Percentiles rank a stretch among this genome's conserved stretches.
Conservation (phyloP, 2,329 filamentous ascomycete genomes). For the Zymoseptoria passerinii region DNA sequence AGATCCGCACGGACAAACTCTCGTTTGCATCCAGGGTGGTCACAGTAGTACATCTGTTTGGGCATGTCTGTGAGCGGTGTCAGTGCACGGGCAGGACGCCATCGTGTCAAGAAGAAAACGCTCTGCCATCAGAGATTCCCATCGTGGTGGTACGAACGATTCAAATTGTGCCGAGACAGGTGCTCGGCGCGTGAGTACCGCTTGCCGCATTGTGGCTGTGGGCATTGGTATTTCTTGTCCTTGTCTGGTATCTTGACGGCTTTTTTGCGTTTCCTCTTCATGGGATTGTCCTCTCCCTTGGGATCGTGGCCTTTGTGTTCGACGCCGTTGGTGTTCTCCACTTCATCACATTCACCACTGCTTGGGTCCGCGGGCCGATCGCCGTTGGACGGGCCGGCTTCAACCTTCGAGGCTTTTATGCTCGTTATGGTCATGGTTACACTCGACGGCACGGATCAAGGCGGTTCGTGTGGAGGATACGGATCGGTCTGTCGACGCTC, state of each 20-base stretch:
- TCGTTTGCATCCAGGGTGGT: constrained; percentile 81
- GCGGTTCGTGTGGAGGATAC: background rate
- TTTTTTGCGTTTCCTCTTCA: constrained; percentile 26
- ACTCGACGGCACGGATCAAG: background rate
- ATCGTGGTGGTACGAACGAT: constrained; percentile 53
- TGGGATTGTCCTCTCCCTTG: constrained; percentile 15
- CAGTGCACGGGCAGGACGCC: constrained; percentile 2
- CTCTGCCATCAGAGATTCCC: background rate
- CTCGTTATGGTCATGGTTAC: constrained; percentile 7
- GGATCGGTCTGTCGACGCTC: background rate
- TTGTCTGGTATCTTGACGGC: background rate
- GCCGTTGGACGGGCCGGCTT: constrained; percentile 6
- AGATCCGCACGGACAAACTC: constrained; percentile 91
- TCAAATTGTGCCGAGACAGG: constrained; percentile 90
- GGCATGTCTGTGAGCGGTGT: constrained; percentile 59
- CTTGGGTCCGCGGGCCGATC: constrained; percentile 9
- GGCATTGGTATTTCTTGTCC: constrained; percentile 65
- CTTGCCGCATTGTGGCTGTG: constrained; percentile 81
- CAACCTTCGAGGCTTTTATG: background rate
- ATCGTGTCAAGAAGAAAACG: background rate
- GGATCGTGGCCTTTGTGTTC: constrained; percentile 22
- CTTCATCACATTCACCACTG: constrained; percentile 8
- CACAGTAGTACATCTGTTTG: constrained; percentile 90
- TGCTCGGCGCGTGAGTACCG: constrained; percentile 95
- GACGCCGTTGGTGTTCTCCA: constrained; percentile 17